Evolutionary conservation across 169 alveolate genomes (phyloP).

Genomic region (Perkinsus olseni): DNA sequence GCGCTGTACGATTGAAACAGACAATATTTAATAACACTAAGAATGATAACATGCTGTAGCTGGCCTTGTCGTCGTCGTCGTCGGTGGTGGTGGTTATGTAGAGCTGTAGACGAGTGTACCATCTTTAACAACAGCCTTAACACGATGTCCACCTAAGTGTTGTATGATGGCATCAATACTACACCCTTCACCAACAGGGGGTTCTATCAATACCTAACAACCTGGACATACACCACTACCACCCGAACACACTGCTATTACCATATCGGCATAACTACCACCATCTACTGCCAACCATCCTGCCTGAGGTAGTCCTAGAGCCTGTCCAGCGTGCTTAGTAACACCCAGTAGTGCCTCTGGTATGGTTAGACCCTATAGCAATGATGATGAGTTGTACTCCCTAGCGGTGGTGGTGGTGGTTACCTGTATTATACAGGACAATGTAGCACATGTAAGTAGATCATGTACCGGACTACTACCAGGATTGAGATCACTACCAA

Average conservation of each 20-base stretch:
- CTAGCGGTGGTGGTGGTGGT: too few species aligned
- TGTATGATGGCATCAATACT: neutral
- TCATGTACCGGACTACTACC: slow-evolving; percentile 5
- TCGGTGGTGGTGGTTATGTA: too few species aligned
- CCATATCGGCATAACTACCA: neutral
- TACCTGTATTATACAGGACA: neutral
- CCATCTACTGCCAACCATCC: neutral
- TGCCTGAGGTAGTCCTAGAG: neutral
- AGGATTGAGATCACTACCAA: neutral
- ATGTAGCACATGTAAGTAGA: neutral
- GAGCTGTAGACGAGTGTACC: neutral
- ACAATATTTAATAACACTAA: too few species aligned
- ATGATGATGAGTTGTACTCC: too few species aligned
- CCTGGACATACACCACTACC: neutral
- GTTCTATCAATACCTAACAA: neutral
- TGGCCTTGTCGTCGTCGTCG: too few species aligned
- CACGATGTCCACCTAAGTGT: neutral
- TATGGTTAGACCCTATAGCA: neutral
- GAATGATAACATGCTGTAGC: too few species aligned
- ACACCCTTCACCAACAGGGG: neutral
- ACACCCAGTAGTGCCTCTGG: neutral
- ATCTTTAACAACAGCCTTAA: neutral
- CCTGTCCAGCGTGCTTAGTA: neutral
- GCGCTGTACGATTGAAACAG: too few species aligned
- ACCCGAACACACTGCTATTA: neutral